Evolutionary conservation across 177 flowering plant species (phyloP).

Genomic region (Vitis hybrid): DNA sequence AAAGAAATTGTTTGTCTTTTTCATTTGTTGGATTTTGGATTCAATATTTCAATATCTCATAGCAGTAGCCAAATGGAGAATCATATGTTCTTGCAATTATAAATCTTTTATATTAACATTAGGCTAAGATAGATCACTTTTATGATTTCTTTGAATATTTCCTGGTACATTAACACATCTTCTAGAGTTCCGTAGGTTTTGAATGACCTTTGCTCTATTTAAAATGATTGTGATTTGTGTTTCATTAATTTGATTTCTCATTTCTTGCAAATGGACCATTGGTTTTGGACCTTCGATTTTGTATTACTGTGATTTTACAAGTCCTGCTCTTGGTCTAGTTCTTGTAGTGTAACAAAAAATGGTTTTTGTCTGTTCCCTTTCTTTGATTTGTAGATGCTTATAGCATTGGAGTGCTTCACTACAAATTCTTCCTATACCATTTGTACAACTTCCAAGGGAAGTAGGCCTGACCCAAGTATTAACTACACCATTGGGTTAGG

Average conservation of each 20-base stretch:
- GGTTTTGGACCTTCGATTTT: no score
- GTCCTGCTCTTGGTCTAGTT: not conserved
- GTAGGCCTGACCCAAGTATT: constrained; percentile 33
- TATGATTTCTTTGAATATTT: no score
- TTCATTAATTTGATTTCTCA: not conserved
- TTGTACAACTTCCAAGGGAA: constrained; percentile 44
- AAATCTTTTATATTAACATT: no score
- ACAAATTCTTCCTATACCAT: constrained; percentile 40
- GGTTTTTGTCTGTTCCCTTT: not conserved
- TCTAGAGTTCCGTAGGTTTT: not conserved
- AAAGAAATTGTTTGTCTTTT: no score
- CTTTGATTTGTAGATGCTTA: constrained; percentile 42
- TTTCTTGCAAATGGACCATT: no score
- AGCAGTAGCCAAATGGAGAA: accelerated
- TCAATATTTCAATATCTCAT: no score
- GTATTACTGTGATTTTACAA: not conserved
- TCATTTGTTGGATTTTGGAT: no score
- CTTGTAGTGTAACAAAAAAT: not conserved
- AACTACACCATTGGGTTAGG: constrained; percentile 43
- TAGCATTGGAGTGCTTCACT: constrained; percentile 54
- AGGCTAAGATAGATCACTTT: no score
- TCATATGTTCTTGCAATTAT: no score
- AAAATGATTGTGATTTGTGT: not conserved
- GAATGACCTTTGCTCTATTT: not conserved
- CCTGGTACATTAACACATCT: not conserved